Conservation (phyloP, 2,329 filamentous ascomycete species). For the Colletotrichum coccodes region DNA sequence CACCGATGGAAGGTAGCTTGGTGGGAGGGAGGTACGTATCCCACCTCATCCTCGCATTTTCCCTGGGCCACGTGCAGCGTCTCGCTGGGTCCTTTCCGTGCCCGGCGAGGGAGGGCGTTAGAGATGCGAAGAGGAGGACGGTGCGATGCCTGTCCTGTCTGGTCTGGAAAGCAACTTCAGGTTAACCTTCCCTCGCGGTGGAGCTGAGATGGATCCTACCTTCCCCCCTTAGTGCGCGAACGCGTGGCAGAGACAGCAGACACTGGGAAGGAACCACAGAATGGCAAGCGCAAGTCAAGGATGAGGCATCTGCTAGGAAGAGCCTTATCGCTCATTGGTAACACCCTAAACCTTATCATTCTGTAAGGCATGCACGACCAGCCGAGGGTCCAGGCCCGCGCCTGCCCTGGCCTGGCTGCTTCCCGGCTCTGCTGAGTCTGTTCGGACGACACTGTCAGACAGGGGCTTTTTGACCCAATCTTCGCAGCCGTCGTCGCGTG, state of each 20-base stretch:
- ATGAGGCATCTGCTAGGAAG: not conserved
- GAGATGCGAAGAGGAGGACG: not conserved
- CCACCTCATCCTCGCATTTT: not conserved
- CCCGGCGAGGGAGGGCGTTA: not conserved
- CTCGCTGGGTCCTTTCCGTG: not conserved
- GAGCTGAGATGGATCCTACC: not conserved
- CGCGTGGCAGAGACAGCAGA: conserved; percentile 9
- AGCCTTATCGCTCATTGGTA: conserved; percentile 17
- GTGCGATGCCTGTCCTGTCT: conserved; percentile 19
- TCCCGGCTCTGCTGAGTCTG: not conserved
- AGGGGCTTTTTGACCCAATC: not conserved
- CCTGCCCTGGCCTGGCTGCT: not conserved
- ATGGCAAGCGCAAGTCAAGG: conserved; percentile 7
- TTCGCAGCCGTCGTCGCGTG: conserved; percentile 1
- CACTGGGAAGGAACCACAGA: not conserved
- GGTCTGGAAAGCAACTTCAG: not conserved
- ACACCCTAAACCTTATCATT: conserved; percentile 21
- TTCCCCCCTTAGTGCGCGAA: not conserved
- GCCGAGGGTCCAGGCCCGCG: no score
- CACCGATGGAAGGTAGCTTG: not conserved
- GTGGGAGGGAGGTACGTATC: not conserved
- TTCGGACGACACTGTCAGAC: conserved; percentile 21
- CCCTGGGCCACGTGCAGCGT: not conserved
- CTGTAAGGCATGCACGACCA: conserved; percentile 17
- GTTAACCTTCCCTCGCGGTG: not conserved